Evolutionary conservation across 2,329 filamentous ascomycete genomes (phyloP), one percentile per base, ranked within the genome.

Genomic region (Fusarium sp.): DNA sequence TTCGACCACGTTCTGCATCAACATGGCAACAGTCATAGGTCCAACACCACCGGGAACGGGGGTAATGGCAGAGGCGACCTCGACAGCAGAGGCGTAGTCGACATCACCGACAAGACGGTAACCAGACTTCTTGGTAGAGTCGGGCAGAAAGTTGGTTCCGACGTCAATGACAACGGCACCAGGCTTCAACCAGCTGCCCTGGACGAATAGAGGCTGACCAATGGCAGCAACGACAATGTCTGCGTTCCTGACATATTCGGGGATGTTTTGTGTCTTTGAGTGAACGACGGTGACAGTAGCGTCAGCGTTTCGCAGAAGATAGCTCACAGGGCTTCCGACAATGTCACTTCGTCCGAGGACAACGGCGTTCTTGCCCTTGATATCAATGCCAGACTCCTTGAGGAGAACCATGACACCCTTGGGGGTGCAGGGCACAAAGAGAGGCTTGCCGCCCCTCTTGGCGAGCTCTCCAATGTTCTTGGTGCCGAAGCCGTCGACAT

Each of bases 1-100:
- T 69, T 94, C 90, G 52, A 98, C 90, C 8, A 98, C 93, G 73
- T 99, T 99, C 77, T 96, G 91, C 70, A 99, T 81, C 43, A 99
- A 83, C 95, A 99, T 99, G 58, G 95, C 95, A 64, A 99, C 93
- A 4, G 95, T 99, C 95, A 99, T 99, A 46, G 95, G 95, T 0
- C 95, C 95, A 57, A 99, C 95, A 76, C 95, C 95, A 54, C 95
- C 95, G 2, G 95, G 95, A 3, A 99, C 95, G 1, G 95, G 95
- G 3, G 95, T 99, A 73, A 99, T 97, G 72, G 91, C 86, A 3
- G 93, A 97, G 19, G 93, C 95, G 38, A 97, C 91, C 74, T 96
- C 83, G 13, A 84, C 85, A 13, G 94, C 94, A 39, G 91, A 88
- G 47, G 93, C 92, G 70, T 88, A 98, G 72, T 99, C 93, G 38